These are phyloP conservation scores for Plantago coronopus DNA, from an alignment of 305 asterid species.

Conservation along the genomic window DNA sequence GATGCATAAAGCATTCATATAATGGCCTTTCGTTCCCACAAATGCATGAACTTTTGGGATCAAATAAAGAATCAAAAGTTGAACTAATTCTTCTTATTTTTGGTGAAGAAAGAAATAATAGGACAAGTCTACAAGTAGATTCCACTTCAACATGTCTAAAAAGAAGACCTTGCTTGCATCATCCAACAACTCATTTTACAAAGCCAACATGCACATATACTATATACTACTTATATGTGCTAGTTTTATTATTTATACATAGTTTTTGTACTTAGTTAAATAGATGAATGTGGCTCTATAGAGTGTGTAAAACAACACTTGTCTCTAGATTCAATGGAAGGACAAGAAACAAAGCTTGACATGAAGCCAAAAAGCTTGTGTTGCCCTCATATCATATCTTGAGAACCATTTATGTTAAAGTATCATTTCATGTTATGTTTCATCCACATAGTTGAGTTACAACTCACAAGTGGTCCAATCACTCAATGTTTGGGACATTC, in stretches of 20 bases:
- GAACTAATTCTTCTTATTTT: too few species aligned
- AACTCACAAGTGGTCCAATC: constrained; percentile 27
- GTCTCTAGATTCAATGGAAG: constrained; percentile 56
- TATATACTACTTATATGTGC: too few species aligned
- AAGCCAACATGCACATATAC: background rate
- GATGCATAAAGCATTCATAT: too few species aligned
- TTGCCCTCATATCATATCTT: background rate
- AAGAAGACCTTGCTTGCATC: constrained; percentile 9
- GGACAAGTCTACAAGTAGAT: background rate
- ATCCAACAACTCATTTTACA: constrained; percentile 1
- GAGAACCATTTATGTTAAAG: background rate
- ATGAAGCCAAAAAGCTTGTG: constrained; percentile 25
- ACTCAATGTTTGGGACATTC: constrained; percentile 19
- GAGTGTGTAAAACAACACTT: constrained; percentile 31
- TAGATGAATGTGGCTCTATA: constrained; percentile 29
- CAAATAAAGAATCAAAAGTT: too few species aligned
- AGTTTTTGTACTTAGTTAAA: too few species aligned
- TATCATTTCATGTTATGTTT: background rate
- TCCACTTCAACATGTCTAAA: constrained; percentile 11
- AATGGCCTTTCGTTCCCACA: too few species aligned
- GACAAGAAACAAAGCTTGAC: constrained; percentile 29
- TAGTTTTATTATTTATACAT: too few species aligned
- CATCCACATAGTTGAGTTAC: constrained; percentile 20
- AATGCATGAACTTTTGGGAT: too few species aligned
- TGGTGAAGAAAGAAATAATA: background rate